A percentile compares a stretch with the other conserved stretches of the same genome.
Conservation (phyloP, 2,329 filamentous ascomycete species). For the Scedosporium boydii region DNA sequence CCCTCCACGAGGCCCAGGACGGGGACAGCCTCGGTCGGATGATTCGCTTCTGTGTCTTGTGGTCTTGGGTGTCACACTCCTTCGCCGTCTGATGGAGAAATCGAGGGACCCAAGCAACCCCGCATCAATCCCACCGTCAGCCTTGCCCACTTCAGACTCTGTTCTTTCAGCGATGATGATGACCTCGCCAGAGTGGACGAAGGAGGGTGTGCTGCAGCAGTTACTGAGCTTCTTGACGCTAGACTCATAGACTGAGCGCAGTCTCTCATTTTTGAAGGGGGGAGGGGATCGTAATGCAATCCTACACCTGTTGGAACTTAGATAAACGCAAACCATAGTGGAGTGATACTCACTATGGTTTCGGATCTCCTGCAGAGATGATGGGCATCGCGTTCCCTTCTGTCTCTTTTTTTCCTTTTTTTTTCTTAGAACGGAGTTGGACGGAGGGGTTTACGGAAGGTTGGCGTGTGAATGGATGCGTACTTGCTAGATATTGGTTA, state of each 20-base stretch:
- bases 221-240: slow-evolving; percentile 33
- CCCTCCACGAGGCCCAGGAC: slow-evolving; percentile 24
- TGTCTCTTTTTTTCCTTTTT: neutral
- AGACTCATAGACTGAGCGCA: neutral
- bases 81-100: slow-evolving; percentile 63
- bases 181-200: slow-evolving; percentile 50
- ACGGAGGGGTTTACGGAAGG: neutral
- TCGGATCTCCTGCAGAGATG: neutral
- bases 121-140: slow-evolving; percentile 44
- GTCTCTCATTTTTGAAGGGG: neutral
- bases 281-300: neutral
- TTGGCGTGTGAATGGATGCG: neutral
- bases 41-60: slow-evolving; percentile 53
- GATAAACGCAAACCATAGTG: neutral
- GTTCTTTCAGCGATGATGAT: slow-evolving; percentile 60
- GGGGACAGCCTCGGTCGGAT: slow-evolving; percentile 31
- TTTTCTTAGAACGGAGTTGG: neutral
- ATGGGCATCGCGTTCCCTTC: neutral
- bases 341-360: neutral
- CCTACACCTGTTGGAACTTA: neutral
- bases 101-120: slow-evolving; percentile 46
- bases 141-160: slow-evolving; percentile 57
- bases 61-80: slow-evolving; percentile 55
- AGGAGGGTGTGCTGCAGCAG: slow-evolving; percentile 58
- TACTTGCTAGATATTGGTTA: neutral